Base-by-base conservation (phyloP, 1,139 yeast genomes). In the Saccharomycopsis phalli region DNA sequence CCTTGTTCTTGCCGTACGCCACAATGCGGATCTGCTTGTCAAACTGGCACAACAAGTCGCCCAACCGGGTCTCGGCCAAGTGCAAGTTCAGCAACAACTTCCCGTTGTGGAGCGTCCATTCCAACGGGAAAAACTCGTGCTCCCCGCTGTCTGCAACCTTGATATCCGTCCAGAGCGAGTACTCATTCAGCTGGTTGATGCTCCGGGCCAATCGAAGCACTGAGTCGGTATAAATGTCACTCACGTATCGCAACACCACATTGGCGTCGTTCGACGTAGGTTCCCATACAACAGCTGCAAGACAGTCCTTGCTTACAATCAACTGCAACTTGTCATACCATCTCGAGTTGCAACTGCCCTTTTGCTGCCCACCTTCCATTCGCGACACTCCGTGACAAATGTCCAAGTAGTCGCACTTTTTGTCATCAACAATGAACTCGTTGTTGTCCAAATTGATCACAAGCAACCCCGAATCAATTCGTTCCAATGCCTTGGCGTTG, bases 221-320 rank as follows among this genome's bases (percentile, higher is more conserved):
- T 34, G 81, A 75, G 53, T 81, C 93, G 0, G 91, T 78, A 54
- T 77, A 81, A 27, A 77, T 74, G 53, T 81, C 93, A 51, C 84
- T 73, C 30, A 81, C 74, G 51, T 79, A 81, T 44, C 93, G 62
- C 48, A 81, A 61, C 11, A 80, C 82, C 0, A 82, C 77, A 2
- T 88, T 81, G 37, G 84, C 81, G 57, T 81, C 91, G 70, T 81
- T 78, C n/a, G 81, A 72, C 31, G 81, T 73, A 2, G 83, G 76
- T 45, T 72, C 76, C 83, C 88, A 81, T 27, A 79, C 78, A 21
- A 81, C 73, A 11, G 87, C 87, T 1, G 87, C 87, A 37, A 77
- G 78, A 0, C 86, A 71, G 55, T 80, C 81, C 38, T 67, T 65
- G 1, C 88, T 77, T 8, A 81, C 76, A 26, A 81, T 68, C 34